These are phyloP conservation scores for Podospora fimiseda DNA, from an alignment of 495 filamentous ascomycete species.

Conservation along the genomic window DNA sequence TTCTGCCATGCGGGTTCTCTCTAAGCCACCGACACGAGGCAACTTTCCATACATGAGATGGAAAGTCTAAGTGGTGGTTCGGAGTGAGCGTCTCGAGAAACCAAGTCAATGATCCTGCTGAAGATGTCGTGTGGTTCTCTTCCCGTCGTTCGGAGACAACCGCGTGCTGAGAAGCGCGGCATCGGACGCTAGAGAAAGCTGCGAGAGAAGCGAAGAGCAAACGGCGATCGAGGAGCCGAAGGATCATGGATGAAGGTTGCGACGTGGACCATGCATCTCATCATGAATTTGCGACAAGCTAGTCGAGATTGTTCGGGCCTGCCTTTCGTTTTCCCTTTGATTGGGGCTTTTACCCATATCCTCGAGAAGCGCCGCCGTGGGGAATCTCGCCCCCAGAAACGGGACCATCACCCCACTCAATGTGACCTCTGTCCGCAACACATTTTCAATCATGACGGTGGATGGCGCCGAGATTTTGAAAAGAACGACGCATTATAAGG, in stretches of 20 bases:
- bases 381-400: constrained; percentile 4
- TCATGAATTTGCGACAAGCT: constrained; percentile 21
- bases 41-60: constrained; percentile 5
- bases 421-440: constrained; percentile 6
- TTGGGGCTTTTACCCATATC: constrained; percentile 27
- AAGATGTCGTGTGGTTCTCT: neutral
- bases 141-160: constrained; percentile 10
- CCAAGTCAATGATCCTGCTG: neutral
- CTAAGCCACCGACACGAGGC: constrained; percentile 3
- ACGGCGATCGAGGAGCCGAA: neutral
- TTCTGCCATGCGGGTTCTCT: constrained; percentile 9
- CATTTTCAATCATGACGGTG: neutral
- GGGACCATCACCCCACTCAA: constrained; percentile 16
- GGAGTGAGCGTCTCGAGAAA: constrained; percentile 16
- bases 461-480: constrained; percentile 12
- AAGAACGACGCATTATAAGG: constrained; percentile 4
- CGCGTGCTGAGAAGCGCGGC: constrained; percentile 4
- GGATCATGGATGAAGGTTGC: neutral
- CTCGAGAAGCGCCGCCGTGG: constrained; percentile 24
- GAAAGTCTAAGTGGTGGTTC: constrained; percentile 17
- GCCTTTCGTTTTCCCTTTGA: constrained; percentile 25
- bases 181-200: constrained; percentile 2
- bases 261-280: constrained; percentile 14
- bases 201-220: neutral
- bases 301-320: constrained; percentile 26